phyloP scores from a whole-genome alignment of 768 basidiomycete genomes.

The Rhodotorula babjevae region DNA sequence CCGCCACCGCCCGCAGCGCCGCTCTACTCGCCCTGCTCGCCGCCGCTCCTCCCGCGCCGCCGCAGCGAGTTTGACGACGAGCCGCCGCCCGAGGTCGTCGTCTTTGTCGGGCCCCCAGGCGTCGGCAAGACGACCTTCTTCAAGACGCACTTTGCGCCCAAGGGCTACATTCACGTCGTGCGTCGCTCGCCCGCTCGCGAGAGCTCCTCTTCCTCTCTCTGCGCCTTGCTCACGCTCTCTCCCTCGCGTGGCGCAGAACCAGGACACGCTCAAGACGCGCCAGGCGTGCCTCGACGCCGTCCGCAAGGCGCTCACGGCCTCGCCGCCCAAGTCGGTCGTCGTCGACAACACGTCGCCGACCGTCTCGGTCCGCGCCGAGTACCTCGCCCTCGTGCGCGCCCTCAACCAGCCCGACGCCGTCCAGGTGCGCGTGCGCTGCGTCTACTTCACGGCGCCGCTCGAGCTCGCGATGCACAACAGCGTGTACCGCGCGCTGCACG shows the following conservation, averaged over 20 bases:
- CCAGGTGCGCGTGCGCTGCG: constrained; percentile 55
- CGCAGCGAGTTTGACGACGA: constrained; percentile 7
- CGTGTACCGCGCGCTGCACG: constrained; percentile 50
- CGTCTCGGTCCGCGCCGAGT: constrained; percentile 61
- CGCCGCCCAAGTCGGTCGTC: constrained; percentile 60
- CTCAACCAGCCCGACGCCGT: neutral
- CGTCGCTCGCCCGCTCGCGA: neutral
- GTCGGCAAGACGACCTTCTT: constrained; percentile 81
- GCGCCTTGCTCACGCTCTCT: no score
- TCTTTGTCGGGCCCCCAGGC: constrained; percentile 62
- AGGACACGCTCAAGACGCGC: constrained; percentile 57
- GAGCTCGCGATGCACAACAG: constrained; percentile 92
- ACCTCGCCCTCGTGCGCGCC: constrained; percentile 55
- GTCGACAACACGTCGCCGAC: constrained; percentile 93
- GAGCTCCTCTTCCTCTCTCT: no score
- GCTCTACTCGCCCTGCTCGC: constrained; percentile 54
- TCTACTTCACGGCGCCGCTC: constrained; percentile 67
- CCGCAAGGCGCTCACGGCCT: constrained; percentile 55
- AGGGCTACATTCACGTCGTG: constrained; percentile 66
- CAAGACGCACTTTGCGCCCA: constrained; percentile 60
- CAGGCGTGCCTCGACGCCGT: constrained; percentile 68
- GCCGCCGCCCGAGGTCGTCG: constrained; percentile 51
- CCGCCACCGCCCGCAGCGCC: constrained; percentile 51
- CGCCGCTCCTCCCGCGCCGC: constrained; percentile 44
- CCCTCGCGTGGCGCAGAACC: constrained; percentile 45